Conservation (phyloP, 495 filamentous ascomycete genomes). For the Cryomyces antarcticus region DNA sequence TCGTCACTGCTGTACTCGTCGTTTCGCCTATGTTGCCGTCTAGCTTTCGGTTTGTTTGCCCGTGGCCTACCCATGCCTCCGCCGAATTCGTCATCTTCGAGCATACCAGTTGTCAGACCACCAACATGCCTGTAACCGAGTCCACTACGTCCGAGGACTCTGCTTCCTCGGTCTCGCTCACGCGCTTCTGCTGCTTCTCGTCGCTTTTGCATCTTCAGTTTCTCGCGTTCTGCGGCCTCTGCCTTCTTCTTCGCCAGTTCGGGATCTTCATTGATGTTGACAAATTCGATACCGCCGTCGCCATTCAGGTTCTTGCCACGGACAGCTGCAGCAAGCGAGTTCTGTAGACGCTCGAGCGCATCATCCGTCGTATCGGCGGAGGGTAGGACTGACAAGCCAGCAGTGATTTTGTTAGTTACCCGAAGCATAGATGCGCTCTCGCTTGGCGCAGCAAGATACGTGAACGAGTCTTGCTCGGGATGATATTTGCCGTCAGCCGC, state of each 20-base stretch:
- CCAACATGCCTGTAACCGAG: constrained; percentile 25
- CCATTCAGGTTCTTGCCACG: constrained; percentile 35
- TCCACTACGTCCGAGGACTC: constrained; percentile 22
- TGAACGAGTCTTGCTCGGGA: constrained; percentile 53
- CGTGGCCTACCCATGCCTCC: constrained; percentile 18
- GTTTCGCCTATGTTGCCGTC: constrained; percentile 1
- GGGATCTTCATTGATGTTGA: constrained; percentile 51
- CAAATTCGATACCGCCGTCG: constrained; percentile 32
- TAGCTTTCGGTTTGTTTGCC: not conserved
- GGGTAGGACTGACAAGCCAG: constrained; percentile 51
- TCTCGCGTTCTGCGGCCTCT: constrained; percentile 25
- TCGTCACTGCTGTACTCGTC: constrained; percentile 21
- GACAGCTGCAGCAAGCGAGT: constrained; percentile 38
- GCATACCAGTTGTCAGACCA: constrained; percentile 49
- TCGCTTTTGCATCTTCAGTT: constrained; percentile 8
- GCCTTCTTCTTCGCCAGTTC: constrained; percentile 59
- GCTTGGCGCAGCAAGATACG: constrained; percentile 60
- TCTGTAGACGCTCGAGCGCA: constrained; percentile 50
- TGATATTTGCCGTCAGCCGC: constrained; percentile 27
- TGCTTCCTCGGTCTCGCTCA: constrained; percentile 34
- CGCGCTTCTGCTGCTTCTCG: constrained; percentile 28
- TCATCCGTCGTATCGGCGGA: constrained; percentile 52
- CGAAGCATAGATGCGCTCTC: constrained; percentile 48
- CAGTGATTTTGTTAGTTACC: constrained; percentile 60
- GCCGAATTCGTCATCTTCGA: constrained; percentile 56